phyloP scores from a whole-genome alignment of 495 filamentous ascomycete genomes.

The Aspergillus sparsus region DNA sequence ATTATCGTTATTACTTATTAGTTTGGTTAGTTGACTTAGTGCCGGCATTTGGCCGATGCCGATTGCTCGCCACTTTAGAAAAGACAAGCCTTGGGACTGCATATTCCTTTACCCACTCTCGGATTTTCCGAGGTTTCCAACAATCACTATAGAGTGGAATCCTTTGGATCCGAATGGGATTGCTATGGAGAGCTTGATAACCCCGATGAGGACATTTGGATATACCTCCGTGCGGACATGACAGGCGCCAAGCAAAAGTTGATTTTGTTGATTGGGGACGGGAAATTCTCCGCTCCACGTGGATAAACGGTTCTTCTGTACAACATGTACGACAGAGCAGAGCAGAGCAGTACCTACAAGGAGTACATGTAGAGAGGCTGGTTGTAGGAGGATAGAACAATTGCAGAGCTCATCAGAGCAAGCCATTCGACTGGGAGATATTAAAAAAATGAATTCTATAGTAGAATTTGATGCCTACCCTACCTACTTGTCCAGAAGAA shows the following conservation, averaged over 20 bases:
- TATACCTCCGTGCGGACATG: not conserved
- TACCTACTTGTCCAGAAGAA: slow-evolving; percentile 16
- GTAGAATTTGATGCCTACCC: slow-evolving; percentile 16
- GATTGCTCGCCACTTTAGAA: not conserved
- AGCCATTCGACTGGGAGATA: too few relatives aligned
- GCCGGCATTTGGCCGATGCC: not conserved
- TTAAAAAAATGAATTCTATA: slow-evolving; percentile 17
- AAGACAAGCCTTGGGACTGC: not conserved
- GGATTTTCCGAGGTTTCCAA: not conserved
- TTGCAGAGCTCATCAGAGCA: too few relatives aligned
- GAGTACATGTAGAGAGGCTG: too few relatives aligned
- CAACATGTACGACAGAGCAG: not conserved
- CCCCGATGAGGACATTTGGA: not conserved
- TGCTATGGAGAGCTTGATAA: not conserved
- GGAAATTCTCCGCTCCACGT: slow-evolving; percentile 6
- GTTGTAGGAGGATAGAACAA: too few relatives aligned
- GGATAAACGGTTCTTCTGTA: not conserved
- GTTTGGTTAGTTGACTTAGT: not conserved
- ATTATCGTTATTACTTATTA: not conserved
- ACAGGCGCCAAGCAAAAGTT: not conserved
- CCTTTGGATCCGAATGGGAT: not conserved
- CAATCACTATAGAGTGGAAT: too few relatives aligned
- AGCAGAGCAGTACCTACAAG: not conserved
- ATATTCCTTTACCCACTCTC: not conserved
- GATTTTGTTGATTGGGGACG: not conserved